Conservation (phyloP, 352 stramenopile species). For the Globisporangium heterothallicum region DNA sequence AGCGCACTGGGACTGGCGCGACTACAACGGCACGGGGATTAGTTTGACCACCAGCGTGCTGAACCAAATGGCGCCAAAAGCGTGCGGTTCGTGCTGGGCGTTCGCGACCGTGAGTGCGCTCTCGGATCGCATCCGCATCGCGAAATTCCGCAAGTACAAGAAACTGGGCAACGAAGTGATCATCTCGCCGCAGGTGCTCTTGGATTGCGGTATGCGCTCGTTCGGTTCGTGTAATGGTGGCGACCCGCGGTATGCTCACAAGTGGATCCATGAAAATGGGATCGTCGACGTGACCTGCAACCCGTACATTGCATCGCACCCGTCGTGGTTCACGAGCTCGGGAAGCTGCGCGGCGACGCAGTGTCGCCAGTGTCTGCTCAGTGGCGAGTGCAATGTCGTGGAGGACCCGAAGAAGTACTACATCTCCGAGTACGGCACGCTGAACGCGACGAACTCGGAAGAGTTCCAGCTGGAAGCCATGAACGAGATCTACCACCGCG, state of each 20-base stretch:
- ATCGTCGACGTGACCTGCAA: constrained; percentile 81
- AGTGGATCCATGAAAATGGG: constrained; percentile 81
- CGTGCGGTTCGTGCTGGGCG: constrained; percentile 76
- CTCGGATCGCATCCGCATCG: constrained; percentile 78
- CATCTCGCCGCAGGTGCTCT: constrained; percentile 59
- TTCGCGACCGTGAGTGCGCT: constrained; percentile 65
- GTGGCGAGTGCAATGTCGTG: constrained; percentile 52
- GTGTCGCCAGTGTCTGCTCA: constrained; percentile 58
- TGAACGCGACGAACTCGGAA: constrained; percentile 57
- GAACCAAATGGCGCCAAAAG: constrained; percentile 77
- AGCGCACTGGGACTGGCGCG: constrained; percentile 69
- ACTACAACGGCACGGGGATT: constrained; percentile 76
- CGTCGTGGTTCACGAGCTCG: constrained; percentile 57
- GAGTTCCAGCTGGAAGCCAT: constrained; percentile 83
- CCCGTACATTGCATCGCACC: constrained; percentile 75
- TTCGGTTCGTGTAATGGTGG: constrained; percentile 76
- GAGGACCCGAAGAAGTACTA: constrained; percentile 58
- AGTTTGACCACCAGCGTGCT: constrained; percentile 64
- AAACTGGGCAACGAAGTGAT: constrained; percentile 50
- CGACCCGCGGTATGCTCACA: constrained; percentile 74
- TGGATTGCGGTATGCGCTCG: constrained; percentile 77
- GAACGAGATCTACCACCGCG: constrained; percentile 95
- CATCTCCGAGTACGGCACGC: constrained; percentile 69
- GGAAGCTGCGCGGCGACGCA: constrained; percentile 54
- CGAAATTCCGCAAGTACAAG: constrained; percentile 51